Evolutionary conservation across 2,329 filamentous ascomycete species (phyloP).

Genomic region (Blastomyces percursus): DNA sequence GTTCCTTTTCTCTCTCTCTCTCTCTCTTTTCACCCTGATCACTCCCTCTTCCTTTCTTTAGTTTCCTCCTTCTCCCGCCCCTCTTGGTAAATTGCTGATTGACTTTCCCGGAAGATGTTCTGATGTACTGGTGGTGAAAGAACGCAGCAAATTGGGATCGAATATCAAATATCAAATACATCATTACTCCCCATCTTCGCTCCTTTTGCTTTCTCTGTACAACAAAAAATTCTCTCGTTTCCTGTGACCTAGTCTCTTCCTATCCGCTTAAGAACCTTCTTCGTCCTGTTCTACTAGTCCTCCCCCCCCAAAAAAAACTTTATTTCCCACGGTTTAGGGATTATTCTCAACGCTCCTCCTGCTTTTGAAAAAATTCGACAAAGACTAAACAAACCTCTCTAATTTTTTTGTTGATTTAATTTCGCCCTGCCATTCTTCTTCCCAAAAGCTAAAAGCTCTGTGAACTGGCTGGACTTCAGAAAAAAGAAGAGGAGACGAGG

Average conservation of each 20-base stretch:
- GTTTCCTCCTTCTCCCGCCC: no score
- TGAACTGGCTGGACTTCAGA: neutral
- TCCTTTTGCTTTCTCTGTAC: neutral
- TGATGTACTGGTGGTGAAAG: neutral
- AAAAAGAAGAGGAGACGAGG: neutral
- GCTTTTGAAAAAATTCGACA: no score
- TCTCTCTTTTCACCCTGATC: constrained; percentile 7
- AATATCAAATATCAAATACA: neutral
- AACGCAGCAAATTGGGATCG: neutral
- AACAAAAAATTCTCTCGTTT: neutral
- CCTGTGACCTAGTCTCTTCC: neutral
- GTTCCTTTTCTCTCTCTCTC: neutral
- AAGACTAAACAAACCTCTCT: no score
- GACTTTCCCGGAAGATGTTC: constrained; percentile 7
- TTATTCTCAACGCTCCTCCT: no score
- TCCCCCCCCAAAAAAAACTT: no score
- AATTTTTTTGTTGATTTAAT: no score
- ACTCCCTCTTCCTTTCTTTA: constrained; percentile 8
- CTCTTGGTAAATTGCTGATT: constrained; percentile 6
- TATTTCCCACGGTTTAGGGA: no score
- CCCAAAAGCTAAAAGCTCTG: no score
- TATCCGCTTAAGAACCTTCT: neutral
- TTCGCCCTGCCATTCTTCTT: no score
- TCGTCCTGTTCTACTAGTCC: neutral
- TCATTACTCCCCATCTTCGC: neutral